Conservation (phyloP, 1,284 basidiomycete species). For the Earliella scabrosa region DNA sequence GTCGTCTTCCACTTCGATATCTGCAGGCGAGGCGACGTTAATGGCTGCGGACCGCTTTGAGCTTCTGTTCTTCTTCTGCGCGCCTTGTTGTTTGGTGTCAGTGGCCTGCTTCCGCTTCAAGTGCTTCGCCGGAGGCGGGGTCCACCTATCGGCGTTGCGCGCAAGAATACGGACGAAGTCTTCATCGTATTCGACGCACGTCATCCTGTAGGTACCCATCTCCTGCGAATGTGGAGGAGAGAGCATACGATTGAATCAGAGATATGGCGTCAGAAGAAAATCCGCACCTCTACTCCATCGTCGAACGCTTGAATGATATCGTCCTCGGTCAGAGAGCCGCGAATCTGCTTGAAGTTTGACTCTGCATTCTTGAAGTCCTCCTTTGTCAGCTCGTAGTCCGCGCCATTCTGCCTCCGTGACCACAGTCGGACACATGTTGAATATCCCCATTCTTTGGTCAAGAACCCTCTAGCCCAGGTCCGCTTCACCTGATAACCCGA, state of each 20-base stretch:
- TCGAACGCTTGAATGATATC: neutral
- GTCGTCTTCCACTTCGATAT: no score
- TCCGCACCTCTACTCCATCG: conserved; percentile 1
- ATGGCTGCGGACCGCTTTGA: no score
- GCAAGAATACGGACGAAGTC: no score
- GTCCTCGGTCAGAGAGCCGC: neutral
- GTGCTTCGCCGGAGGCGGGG: no score
- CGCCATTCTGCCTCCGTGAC: neutral
- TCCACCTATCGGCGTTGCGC: no score
- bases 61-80: no score
- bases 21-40: no score
- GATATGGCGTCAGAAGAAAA: neutral
- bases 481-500: neutral
- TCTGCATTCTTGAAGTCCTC: neutral
- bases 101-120: no score
- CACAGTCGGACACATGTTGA: neutral
- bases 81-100: no score
- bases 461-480: neutral
- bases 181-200: neutral
- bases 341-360: neutral
- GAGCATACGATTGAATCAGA: neutral
- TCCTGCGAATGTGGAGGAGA: neutral
- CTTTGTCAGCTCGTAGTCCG: conserved; percentile 1
- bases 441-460: conserved; percentile 4
- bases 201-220: neutral